Evolutionary conservation across 2,329 filamentous ascomycete species (phyloP), one percentile per base, ranked within the genome.

Genomic region (Cladosporium cucumerinum): DNA sequence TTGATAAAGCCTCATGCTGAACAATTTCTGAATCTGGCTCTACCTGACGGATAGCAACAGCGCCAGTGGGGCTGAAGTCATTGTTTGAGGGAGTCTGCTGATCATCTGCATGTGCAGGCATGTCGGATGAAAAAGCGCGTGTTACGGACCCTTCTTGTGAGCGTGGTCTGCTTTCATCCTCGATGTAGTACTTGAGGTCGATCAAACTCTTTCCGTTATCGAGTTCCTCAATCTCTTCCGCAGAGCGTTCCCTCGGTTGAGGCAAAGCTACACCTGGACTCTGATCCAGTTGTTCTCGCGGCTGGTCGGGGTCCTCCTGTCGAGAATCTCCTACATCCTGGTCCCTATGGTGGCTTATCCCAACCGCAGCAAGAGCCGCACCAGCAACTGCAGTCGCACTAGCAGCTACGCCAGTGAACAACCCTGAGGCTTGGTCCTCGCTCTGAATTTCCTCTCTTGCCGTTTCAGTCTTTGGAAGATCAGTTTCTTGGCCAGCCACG

Each of bases 161-260:
- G 23, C 49, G 60, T n/a, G 60, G 23, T 18, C 25, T 28, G 25
- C 32, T 54, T 4, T 55, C 60, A 18, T 51, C 49, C 5, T 57
- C 66, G 8, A 69, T 65, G 23, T 67, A 43, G 5, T 55, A 58
- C 64, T 71, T 71, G 43, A 71, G 61, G 39, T 68, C 67, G 16
- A 69, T 62, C 64, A 69, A 55, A 59, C 68, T 70, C 63, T 69
- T 71, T 23, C 65, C 57, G 16, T 59, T 65, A 28, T 71, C 69
- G 16, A 67, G 39, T 34, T 68, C 68, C 25, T 64, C 65, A 4
- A 62, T 62, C 21, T 62, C 60, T 16, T 26, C 18, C 2, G 43
- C 12, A 18, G 61, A 52, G 21, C 61, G 52, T 7, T 58, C 54
- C 32, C 54, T 57, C 1, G 61, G 43, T 23, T 30, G 32, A 46